These are phyloP conservation scores for Fusarium lyarnte DNA, from an alignment of 2,329 filamentous ascomycete species.

Conservation along the genomic window DNA sequence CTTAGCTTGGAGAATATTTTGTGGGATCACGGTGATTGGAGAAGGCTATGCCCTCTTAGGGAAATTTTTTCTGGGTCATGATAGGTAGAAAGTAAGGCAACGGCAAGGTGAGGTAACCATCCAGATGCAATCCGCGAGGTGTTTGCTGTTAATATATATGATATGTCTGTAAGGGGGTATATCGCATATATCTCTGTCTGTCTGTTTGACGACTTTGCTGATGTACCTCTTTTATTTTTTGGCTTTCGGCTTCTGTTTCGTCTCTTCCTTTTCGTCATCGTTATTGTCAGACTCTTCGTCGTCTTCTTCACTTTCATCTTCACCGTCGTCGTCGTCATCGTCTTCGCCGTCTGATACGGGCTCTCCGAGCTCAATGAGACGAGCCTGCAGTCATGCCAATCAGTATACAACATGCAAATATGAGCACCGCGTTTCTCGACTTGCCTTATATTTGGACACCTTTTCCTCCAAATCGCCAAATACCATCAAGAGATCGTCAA, in stretches of 20 bases:
- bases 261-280: constrained; percentile 15
- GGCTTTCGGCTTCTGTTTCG: neutral
- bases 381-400: constrained; percentile 54
- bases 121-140: constrained; percentile 45
- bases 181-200: constrained; percentile 17
- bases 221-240: neutral
- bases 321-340: constrained; percentile 52
- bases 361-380: constrained; percentile 73
- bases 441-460: constrained; percentile 76
- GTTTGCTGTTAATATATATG: constrained; percentile 41
- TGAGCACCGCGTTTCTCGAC: constrained; percentile 29
- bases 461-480: constrained; percentile 85
- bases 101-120: neutral
- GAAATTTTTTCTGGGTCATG: constrained; percentile 37
- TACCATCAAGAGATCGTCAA: constrained; percentile 84
- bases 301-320: constrained; percentile 30
- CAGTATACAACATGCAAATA: neutral
- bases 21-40: constrained; percentile 51
- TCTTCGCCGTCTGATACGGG: constrained; percentile 81
- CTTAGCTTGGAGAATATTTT: constrained; percentile 36
- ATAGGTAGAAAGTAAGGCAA: neutral
- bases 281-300: constrained; percentile 29
- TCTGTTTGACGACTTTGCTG: neutral
- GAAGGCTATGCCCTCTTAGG: constrained; percentile 43
- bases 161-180: constrained; percentile 46